Percentiles rank a stretch among this genome's conserved stretches.
phyloP scores from a whole-genome alignment of 257 asterid genomes.

The Gentiana dahurica region DNA sequence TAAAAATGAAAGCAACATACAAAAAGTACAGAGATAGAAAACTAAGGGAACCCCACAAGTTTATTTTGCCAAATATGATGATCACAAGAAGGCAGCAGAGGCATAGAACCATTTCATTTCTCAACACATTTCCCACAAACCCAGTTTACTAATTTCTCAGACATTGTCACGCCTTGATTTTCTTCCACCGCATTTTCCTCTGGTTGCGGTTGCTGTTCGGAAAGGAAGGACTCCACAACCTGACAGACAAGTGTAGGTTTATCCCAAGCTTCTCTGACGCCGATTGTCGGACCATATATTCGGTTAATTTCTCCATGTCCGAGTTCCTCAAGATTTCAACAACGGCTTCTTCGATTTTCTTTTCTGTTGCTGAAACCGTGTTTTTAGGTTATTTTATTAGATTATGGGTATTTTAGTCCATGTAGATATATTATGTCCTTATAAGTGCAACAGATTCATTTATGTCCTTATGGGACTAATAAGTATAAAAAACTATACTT shows the following conservation, averaged over 20 bases:
- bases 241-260: slow-evolving; percentile 60
- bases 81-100: slow-evolving; percentile 13
- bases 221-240: slow-evolving; percentile 65
- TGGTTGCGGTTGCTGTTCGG: slow-evolving; percentile 30
- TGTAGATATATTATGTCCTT: too few relatives aligned
- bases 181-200: slow-evolving; percentile 3
- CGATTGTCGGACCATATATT: slow-evolving; percentile 60
- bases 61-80: slow-evolving; percentile 15
- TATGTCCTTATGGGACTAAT: too few relatives aligned
- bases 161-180: too few relatives aligned
- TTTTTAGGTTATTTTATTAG: too few relatives aligned
- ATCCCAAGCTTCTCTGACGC: slow-evolving; percentile 69
- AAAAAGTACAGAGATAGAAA: slow-evolving; percentile 15
- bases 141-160: too few relatives aligned
- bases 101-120: slow-evolving; percentile 1
- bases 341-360: too few relatives aligned
- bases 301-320: slow-evolving; percentile 72
- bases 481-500: too few relatives aligned
- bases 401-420: too few relatives aligned
- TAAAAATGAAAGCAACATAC: slow-evolving; percentile 7
- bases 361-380: too few relatives aligned
- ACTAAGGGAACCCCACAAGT: slow-evolving; percentile 20
- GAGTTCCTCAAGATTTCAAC: slow-evolving; percentile 13
- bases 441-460: too few relatives aligned
- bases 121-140: too few relatives aligned